Base-by-base conservation (phyloP, 805 yeast genomes). In the Starmerella kuoi region DNA sequence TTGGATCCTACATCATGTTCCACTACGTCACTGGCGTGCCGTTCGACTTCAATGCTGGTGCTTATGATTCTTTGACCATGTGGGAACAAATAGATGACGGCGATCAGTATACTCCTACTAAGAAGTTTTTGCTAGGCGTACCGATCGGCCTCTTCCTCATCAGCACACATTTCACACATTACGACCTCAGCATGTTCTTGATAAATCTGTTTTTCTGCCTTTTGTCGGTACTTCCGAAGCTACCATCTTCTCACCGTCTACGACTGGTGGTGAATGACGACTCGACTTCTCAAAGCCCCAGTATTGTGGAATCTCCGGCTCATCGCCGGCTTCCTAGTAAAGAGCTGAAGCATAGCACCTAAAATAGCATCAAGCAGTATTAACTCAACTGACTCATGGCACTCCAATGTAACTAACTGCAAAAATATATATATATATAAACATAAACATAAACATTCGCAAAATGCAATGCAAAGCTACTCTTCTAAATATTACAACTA, bases 61-160 rank as follows among this genome's bases (percentile, higher is more conserved):
- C 96, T 0, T 91, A 81, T 62, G 98, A 88, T 59, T 79, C 84
- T 56, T 69, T 88, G 52, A 91, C 95, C 19, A 85, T 88, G 96
- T 88, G 98, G 98, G 98, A 88, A 63, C 98, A 88, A 63, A 79
- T 80, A 45, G 93, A 83, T 61, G 77, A 87, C 55, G 98, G 97
- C 45, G 96, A 86, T 58, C 94, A 86, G 61, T 88, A 87, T 61
- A 91, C 98, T 0, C 98, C 98, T 11, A 78, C 95, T 30, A 87
- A 91, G 68, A 88, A 88, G 63, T 88, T 86, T 58, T 67, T 88
- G 51, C 73, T 88, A 65, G 77, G 83, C 38, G 95, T 91, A n/a
- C 98, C 98, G 22, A 82, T 91, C 49, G 77, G 76, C 6, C 68
- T 91, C 55, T 88, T 88, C 55, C 68, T 88, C 51, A 69, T 85